Conservation (phyloP, 1,284 basidiomycete species). For the Cyathus pygmaeus region DNA sequence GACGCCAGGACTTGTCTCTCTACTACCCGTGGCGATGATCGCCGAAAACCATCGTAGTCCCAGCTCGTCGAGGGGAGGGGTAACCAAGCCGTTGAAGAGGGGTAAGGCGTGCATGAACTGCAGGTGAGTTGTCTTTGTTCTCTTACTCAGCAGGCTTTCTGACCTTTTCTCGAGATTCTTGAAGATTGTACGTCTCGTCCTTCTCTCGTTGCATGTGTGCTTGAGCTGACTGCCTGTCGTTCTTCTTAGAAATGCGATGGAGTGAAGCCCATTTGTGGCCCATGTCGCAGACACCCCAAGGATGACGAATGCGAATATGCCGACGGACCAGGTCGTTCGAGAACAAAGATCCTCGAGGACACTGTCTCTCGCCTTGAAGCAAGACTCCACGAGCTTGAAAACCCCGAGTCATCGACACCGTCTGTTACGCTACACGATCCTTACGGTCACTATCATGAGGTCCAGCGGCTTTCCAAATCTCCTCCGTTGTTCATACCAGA, state of each 20-base stretch:
- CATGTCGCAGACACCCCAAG: constrained; percentile 52
- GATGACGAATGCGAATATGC: constrained; percentile 59
- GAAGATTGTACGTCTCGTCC: constrained; percentile 59
- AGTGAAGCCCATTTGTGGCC: constrained; percentile 54
- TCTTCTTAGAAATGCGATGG: constrained; percentile 57
- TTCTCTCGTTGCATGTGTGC: constrained; percentile 4
- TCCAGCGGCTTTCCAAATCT: constrained; percentile 40
- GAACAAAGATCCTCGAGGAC: constrained; percentile 56
- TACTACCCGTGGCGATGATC: constrained; percentile 43
- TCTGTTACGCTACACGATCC: constrained; percentile 57
- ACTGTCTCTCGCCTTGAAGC: constrained; percentile 53
- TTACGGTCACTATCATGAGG: constrained; percentile 43
- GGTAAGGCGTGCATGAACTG: constrained; percentile 59
- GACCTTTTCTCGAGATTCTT: constrained; percentile 52
- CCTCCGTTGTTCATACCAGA: constrained; percentile 45
- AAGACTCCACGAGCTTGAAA: constrained; percentile 55
- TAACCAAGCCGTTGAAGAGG: constrained; percentile 50
- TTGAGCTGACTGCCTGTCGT: constrained; percentile 7
- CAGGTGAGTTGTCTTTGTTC: constrained; percentile 39
- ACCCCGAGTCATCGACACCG: constrained; percentile 54
- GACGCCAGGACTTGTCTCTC: constrained; percentile 26
- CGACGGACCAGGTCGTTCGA: constrained; percentile 54
- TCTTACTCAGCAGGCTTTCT: constrained; percentile 3
- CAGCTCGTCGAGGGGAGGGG: constrained; percentile 16
- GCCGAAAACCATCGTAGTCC: constrained; percentile 35